Conservation (phyloP, 148 eudicot genomes). For the Euryodendron excelsum region DNA sequence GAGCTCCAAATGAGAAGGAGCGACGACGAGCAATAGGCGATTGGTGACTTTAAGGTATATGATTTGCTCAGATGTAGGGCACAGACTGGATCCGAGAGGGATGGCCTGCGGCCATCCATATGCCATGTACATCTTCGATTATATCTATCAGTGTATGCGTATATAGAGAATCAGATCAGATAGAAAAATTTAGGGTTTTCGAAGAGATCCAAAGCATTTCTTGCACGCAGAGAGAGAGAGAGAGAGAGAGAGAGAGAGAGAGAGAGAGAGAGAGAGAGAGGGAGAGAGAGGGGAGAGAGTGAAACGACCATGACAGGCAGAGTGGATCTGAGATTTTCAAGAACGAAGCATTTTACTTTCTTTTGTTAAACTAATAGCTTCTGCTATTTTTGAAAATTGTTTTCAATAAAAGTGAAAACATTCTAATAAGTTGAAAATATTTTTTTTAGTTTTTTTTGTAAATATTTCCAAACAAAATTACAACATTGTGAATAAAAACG, state of each 20-base stretch:
- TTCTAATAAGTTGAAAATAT: too few relatives aligned
- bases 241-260: conserved; percentile 13
- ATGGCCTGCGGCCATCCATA: conserved; percentile 98
- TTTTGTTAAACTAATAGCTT: not conserved
- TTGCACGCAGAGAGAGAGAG: conserved; percentile 7
- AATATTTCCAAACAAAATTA: too few relatives aligned
- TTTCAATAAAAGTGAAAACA: too few relatives aligned
- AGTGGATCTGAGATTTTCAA: conserved; percentile 52
- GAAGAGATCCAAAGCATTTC: conserved; percentile 18
- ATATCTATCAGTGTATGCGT: not conserved
- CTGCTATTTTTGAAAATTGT: too few relatives aligned
- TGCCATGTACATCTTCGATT: conserved; percentile 86
- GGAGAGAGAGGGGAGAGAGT: conserved; percentile 18
- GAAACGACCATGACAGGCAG: conserved; percentile 22
- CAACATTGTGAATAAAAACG: too few relatives aligned
- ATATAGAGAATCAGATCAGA: not conserved
- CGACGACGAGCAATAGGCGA: conserved; percentile 68
- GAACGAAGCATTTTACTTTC: not conserved
- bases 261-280: conserved; percentile 3
- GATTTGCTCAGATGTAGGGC: conserved; percentile 56
- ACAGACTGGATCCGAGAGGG: conserved; percentile 65
- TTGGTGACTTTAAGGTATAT: conserved; percentile 62
- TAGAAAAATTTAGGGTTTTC: conserved; percentile 27
- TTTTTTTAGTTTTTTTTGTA: too few relatives aligned
- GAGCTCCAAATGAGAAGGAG: conserved; percentile 82